Conservation (phyloP, 345 rosid genomes). For the Brassica rapa region DNA sequence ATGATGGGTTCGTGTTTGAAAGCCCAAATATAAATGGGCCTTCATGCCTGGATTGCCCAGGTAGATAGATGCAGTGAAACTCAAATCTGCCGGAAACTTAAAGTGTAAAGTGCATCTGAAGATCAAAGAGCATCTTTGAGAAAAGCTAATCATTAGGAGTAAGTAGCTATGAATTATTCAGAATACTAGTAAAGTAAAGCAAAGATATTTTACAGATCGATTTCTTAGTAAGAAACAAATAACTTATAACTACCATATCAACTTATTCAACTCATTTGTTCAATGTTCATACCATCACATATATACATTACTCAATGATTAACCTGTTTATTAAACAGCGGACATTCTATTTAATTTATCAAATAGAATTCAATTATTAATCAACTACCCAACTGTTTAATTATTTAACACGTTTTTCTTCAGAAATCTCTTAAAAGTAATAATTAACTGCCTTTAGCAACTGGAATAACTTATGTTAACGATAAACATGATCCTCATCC, state of each 20-base stretch:
- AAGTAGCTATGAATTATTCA: conserved; percentile 15
- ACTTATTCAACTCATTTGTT: neutral
- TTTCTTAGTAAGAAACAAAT: neutral
- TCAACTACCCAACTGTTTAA: neutral
- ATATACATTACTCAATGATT: neutral
- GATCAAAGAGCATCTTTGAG: conserved; percentile 1
- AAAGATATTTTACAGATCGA: neutral
- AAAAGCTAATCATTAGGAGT: conserved; percentile 26
- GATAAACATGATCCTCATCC: neutral
- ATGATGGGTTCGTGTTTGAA: neutral
- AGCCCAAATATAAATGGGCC: conserved; percentile 10
- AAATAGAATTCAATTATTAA: neutral
- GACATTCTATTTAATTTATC: neutral
- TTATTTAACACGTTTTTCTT: neutral
- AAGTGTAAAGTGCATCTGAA: conserved; percentile 1
- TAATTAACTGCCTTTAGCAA: neutral
- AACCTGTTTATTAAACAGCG: neutral
- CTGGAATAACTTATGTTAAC: neutral
- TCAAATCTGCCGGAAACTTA: conserved; percentile 4
- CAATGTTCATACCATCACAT: neutral
- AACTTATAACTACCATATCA: neutral
- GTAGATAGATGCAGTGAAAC: neutral
- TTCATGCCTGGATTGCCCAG: neutral
- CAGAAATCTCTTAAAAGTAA: neutral
- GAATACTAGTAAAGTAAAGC: conserved; percentile 9